A percentile compares a stretch with the other conserved stretches of the same genome.
These are phyloP conservation scores for Psilocybe cyanescens DNA, from an alignment of 768 basidiomycete genomes.

Conservation along the genomic window DNA sequence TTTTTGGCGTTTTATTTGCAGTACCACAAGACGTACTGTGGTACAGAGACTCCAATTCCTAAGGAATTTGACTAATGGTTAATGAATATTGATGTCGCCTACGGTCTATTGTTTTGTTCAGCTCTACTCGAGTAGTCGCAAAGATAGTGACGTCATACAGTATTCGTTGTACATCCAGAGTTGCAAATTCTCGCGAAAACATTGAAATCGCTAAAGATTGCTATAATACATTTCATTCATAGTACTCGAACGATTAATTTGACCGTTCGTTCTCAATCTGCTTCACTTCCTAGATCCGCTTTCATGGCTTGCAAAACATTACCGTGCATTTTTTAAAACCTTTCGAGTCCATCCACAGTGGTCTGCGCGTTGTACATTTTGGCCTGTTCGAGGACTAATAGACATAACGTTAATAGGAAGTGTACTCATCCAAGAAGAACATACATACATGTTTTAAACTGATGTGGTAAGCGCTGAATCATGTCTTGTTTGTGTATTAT, in stretches of 20 bases:
- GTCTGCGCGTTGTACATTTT: neutral
- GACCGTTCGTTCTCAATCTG: no score
- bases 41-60: conserved; percentile 13
- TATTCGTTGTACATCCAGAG: no score
- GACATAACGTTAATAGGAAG: neutral
- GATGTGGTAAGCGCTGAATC: conserved; percentile 12
- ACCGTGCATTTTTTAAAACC: neutral
- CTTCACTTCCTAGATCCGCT: neutral
- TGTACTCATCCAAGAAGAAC: no score
- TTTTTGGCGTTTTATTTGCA: conserved; percentile 2
- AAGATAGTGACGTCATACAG: no score
- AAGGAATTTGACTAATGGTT: conserved; percentile 4
- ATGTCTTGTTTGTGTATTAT: conserved; percentile 17
- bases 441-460: conserved; percentile 4
- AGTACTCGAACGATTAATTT: no score
- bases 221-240: no score
- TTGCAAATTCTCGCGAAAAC: no score
- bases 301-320: neutral
- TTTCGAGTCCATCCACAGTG: neutral
- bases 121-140: no score
- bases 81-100: no score
- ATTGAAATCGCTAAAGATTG: no score
- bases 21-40: conserved; percentile 25
- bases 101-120: no score
- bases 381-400: neutral